Evolutionary conservation across 2,329 filamentous ascomycete genomes (phyloP), one percentile per base, ranked within the genome.

Genomic region (Colletotrichum abscissum): DNA sequence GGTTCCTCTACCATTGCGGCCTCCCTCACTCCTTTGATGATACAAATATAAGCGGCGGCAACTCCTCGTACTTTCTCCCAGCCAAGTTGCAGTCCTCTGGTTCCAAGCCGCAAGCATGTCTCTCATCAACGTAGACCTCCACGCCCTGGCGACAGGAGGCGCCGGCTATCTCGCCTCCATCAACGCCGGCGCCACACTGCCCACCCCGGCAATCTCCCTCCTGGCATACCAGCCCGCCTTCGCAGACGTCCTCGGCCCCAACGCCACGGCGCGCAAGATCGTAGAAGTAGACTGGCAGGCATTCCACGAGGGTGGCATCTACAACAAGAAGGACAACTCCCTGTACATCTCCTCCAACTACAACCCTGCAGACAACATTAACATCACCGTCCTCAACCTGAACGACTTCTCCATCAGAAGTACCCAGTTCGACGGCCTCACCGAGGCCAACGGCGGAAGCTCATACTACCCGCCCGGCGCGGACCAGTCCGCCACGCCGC

Each of bases 371-470:
- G 72, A 74, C 65, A 75, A 74, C 66, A 70, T 75, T 49, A 73
- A 73, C 67, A 62, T 73, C 38, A 79, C 77, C 14, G 69, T 77
- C 28, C 72, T 77, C 6, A 74, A 73, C 38, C 69, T 77, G 35
- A 74, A 77, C 12, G 75, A 77, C 60, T 73, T 75, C 38, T 71
- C 74, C 12, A 16, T 69, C 64, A 52, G 33, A 62, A 77, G 75
- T 74, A 73, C 72, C 12, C 76, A 76, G 42, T 74, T 78, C n/a
- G 67, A 76, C 4, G 46, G 62, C 22, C 63, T 78, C 35, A 69
- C 72, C 62, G 75, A 76, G 71, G 76, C 76, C 22, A 78, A 78
- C 64, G 77, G 76, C 33, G 77, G 75, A 22, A 71, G 75, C 9
- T 75, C 67, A 0, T 78, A 77, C 66, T 75, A 74, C 28, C 76